A percentile compares a stretch with the other conserved stretches of the same genome.
phyloP scores from a whole-genome alignment of 2,329 filamentous ascomycete species.

The Diaporthe humulicola region DNA sequence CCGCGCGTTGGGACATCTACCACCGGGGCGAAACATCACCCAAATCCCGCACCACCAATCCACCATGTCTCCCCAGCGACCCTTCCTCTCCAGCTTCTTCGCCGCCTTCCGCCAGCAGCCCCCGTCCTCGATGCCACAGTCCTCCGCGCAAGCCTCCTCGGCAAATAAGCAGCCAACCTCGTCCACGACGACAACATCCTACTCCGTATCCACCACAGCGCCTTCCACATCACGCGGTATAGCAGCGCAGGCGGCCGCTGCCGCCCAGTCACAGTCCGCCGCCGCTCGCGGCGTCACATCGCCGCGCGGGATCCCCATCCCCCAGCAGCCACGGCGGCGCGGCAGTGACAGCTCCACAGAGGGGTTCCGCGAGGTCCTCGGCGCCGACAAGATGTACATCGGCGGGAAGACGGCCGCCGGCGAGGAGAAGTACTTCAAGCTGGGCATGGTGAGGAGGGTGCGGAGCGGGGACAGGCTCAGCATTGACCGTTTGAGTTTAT shows the following conservation, averaged over 20 bases:
- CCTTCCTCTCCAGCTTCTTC: conserved; percentile 69
- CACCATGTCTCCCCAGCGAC: conserved; percentile 65
- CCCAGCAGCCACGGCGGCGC: conserved; percentile 61
- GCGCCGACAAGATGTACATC: conserved; percentile 85
- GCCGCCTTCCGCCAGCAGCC: conserved; percentile 66
- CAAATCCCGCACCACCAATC: conserved; percentile 9
- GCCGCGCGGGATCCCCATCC: conserved; percentile 55
- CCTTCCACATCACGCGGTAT: conserved; percentile 46
- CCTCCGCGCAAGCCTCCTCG: conserved; percentile 45
- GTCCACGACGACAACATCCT: conserved; percentile 42
- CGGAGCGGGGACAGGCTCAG: conserved; percentile 82
- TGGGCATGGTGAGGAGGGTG: conserved; percentile 80
- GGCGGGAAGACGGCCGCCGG: conserved; percentile 80
- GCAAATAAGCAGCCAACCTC: conserved; percentile 54
- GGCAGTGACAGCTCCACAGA: conserved; percentile 83
- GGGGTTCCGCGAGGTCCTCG: conserved; percentile 79
- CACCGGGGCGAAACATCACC: background rate
- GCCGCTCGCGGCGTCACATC: conserved; percentile 31
- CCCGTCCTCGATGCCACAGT: conserved; percentile 47
- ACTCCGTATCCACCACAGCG: conserved; percentile 43
- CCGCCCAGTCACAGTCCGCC: conserved; percentile 39
- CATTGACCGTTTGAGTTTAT: conserved; percentile 81
- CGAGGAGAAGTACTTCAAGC: conserved; percentile 86
- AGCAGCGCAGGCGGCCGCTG: conserved; percentile 49
- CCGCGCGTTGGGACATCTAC: conserved; percentile 3